Percentiles rank a stretch among this genome's conserved stretches.
These are phyloP conservation scores for Lactifluus hygrophoroides DNA, from an alignment of 768 basidiomycete species.

Conservation along the genomic window DNA sequence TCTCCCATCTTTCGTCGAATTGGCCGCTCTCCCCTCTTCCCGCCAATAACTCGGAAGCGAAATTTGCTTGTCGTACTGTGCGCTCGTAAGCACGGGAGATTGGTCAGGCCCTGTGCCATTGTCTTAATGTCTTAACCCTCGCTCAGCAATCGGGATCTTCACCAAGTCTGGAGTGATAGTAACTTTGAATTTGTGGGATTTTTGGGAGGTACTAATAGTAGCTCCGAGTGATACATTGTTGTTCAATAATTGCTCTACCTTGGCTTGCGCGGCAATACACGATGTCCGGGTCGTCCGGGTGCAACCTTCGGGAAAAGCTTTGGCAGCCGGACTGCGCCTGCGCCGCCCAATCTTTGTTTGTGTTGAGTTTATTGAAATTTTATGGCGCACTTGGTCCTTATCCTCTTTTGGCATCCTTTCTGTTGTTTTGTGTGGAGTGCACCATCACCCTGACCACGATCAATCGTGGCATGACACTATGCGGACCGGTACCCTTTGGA, in stretches of 20 bases:
- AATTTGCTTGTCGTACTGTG: not conserved
- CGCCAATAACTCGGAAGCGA: not conserved
- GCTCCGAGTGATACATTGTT: too few species aligned
- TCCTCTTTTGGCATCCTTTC: not conserved
- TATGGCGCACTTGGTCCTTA: not conserved
- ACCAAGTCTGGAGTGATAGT: not conserved
- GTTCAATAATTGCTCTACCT: not conserved
- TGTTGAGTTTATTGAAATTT: conserved; percentile 12
- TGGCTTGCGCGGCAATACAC: not conserved
- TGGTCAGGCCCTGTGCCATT: not conserved
- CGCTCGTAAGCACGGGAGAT: not conserved
- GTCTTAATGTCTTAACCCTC: too few species aligned
- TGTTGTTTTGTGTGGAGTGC: not conserved
- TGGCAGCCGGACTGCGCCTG: conserved; percentile 6
- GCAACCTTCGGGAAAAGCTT: not conserved
- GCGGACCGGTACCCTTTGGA: not conserved
- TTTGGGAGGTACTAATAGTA: not conserved
- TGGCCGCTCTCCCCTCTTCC: not conserved
- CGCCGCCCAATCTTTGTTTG: conserved; percentile 1
- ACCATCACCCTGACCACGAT: not conserved
- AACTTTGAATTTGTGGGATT: not conserved
- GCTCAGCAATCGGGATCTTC: not conserved
- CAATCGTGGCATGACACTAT: not conserved
- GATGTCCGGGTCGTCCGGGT: not conserved
- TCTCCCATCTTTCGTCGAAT: conserved; percentile 8